Evolutionary conservation across 2,329 filamentous ascomycete genomes (phyloP).

Genomic region (Beauveria asiatica): DNA sequence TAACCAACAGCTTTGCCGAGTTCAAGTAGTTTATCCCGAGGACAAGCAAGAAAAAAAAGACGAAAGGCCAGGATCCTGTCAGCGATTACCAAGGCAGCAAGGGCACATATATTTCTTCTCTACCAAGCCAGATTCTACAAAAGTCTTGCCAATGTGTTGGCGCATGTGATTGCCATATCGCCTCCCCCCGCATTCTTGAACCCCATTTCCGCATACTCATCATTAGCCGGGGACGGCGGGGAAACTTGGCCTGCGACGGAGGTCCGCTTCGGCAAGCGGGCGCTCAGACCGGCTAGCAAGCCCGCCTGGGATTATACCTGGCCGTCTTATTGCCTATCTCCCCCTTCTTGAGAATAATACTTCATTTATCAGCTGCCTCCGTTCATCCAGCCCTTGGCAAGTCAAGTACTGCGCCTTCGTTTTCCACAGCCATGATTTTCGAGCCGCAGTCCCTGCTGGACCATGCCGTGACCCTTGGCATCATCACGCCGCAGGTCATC

Average conservation of each 20-base stretch:
- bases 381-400: neutral
- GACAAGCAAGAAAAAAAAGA: neutral
- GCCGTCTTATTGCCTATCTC: neutral
- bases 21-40: no score
- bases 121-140: neutral
- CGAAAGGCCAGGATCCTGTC: neutral
- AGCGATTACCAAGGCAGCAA: neutral
- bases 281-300: neutral
- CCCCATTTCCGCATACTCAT: neutral
- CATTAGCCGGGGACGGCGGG: neutral
- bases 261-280: neutral
- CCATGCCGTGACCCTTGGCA: neutral
- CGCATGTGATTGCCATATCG: neutral
- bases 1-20: no score
- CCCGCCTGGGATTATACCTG: neutral
- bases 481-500: neutral
- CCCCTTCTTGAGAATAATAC: neutral
- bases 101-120: neutral
- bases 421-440: neutral
- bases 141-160: neutral
- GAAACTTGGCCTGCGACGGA: neutral
- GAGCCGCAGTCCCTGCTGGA: conserved; percentile 4
- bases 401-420: neutral
- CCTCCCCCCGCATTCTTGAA: neutral
- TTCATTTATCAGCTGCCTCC: no score